Evolutionary conservation across 306 rosid genomes (phyloP).

Genomic region (Inga laurina): DNA sequence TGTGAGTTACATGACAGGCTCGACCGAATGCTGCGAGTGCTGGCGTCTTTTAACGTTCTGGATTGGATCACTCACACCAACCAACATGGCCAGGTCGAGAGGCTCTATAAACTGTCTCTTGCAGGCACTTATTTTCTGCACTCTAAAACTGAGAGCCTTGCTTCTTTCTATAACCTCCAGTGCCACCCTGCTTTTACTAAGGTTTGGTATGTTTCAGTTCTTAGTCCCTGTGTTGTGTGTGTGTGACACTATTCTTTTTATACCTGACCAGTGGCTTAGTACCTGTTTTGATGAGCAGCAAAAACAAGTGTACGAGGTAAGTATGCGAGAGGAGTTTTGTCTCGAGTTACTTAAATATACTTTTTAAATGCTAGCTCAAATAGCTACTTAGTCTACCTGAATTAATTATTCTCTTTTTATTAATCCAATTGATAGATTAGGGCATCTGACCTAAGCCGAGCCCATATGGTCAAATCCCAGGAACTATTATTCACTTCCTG

Average conservation of each 20-base stretch:
- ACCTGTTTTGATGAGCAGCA: no score
- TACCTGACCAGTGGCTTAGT: no score
- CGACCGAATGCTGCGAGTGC: constrained; percentile 26
- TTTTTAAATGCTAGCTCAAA: no score
- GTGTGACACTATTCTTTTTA: not conserved
- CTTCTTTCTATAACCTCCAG: not conserved
- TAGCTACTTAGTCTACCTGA: no score
- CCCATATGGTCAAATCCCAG: no score
- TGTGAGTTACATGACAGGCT: constrained; percentile 2
- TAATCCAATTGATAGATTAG: no score
- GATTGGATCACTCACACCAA: not conserved
- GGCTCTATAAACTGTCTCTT: constrained; percentile 26
- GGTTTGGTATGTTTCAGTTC: constrained; percentile 10
- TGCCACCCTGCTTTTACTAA: not conserved
- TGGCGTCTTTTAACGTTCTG: constrained; percentile 18
- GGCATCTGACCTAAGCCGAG: no score
- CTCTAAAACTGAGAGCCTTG: constrained; percentile 1
- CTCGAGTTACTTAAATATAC: no score
- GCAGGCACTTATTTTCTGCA: constrained; percentile 22
- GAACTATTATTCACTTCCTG: no score
- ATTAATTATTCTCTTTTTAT: no score
- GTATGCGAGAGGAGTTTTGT: no score
- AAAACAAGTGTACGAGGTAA: no score
- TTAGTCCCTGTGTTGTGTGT: not conserved
- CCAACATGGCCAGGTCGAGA: constrained; percentile 11